phyloP scores from a whole-genome alignment of 177 flowering plant species.

The Vitis hybrid region DNA sequence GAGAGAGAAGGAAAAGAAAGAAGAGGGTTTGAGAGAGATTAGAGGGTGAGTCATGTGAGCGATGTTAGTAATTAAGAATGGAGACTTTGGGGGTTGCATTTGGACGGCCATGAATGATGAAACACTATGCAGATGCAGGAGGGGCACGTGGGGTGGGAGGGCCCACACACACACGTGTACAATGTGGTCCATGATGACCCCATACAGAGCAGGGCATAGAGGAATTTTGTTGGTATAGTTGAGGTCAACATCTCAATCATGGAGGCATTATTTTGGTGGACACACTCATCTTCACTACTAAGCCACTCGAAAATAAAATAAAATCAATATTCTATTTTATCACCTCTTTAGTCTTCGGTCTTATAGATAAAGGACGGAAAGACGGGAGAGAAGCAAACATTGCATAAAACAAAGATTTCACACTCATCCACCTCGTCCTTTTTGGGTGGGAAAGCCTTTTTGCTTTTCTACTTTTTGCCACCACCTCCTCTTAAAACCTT shows the following conservation, averaged over 20 bases:
- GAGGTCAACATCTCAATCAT: constrained; percentile 74
- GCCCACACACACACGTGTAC: constrained; percentile 51
- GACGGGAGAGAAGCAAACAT: constrained; percentile 1
- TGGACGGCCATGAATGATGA: not conserved
- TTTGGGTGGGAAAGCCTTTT: constrained; percentile 1
- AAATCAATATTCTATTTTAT: constrained; percentile 4
- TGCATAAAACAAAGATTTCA: constrained; percentile 23
- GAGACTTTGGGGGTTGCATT: no score
- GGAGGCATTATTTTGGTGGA: constrained; percentile 53
- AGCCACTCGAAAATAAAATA: constrained; percentile 10
- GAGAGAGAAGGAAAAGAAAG: no score
- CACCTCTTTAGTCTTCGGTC: constrained; percentile 2
- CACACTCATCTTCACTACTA: constrained; percentile 29
- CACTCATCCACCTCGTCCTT: constrained; percentile 2
- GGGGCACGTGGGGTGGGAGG: constrained; percentile 8
- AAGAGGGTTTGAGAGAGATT: no score
- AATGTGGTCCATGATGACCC: constrained; percentile 23
- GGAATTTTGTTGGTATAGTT: constrained; percentile 32
- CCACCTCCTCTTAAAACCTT: constrained; percentile 6
- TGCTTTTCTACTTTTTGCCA: constrained; percentile 9
- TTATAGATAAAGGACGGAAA: not conserved
- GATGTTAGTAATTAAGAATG: no score
- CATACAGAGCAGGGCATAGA: constrained; percentile 8
- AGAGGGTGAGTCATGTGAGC: no score
- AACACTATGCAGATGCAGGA: not conserved